Percentiles rank a stretch among this genome's conserved stretches.
Conservation (phyloP, 768 basidiomycete species). For the Dentipellis fragilis region DNA sequence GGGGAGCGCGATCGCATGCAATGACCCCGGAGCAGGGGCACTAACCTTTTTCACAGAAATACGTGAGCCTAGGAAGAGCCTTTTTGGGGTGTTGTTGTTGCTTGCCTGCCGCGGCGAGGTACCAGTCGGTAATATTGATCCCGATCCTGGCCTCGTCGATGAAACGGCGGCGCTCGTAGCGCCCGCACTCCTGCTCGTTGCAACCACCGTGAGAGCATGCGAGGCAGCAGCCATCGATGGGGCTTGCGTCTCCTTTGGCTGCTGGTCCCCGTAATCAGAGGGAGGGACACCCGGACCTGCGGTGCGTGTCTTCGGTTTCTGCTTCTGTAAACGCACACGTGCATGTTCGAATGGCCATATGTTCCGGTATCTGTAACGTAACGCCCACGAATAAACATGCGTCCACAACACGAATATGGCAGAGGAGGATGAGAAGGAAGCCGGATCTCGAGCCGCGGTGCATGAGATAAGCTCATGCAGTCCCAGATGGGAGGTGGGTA, state of each 20-base stretch:
- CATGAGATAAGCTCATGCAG: too few relatives aligned
- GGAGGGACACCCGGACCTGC: background rate
- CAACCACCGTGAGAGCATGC: too few relatives aligned
- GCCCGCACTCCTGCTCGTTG: too few relatives aligned
- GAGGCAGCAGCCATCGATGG: too few relatives aligned
- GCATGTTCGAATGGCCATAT: conserved; percentile 98
- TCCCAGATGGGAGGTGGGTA: too few relatives aligned
- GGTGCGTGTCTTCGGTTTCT: conserved; percentile 4
- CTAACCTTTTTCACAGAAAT: too few relatives aligned
- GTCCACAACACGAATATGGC: background rate
- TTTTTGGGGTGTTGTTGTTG: background rate
- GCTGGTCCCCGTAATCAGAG: background rate
- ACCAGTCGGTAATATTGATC: background rate
- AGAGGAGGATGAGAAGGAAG: background rate
- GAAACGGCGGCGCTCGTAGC: too few relatives aligned
- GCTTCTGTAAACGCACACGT: conserved; percentile 55
- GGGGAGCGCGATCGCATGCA: conserved; percentile 4
- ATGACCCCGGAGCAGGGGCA: background rate
- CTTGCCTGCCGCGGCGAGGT: background rate
- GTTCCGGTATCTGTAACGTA: conserved; percentile 64
- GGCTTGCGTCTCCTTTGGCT: too few relatives aligned
- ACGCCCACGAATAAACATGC: too few relatives aligned
- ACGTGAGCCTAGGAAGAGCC: too few relatives aligned
- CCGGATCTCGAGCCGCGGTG: background rate
- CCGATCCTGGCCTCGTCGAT: background rate